Percentiles rank a stretch among this genome's conserved stretches.
Evolutionary conservation across 1,139 yeast species (phyloP).

Genomic region (Debaryomyces udenii): DNA sequence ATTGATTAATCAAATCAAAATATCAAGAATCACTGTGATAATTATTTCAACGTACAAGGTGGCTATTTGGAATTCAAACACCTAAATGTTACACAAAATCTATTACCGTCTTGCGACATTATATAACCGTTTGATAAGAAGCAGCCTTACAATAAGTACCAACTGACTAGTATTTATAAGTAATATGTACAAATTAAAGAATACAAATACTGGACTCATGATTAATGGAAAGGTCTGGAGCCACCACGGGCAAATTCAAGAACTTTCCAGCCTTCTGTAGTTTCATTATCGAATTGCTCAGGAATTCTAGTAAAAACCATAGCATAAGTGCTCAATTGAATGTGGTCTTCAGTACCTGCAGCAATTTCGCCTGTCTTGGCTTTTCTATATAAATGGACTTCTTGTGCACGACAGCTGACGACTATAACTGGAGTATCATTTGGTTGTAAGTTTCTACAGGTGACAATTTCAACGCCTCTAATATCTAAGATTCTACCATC

Average conservation of each 20-base stretch:
- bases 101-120: no score
- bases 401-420: constrained; percentile 96
- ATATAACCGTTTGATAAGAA: no score
- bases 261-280: constrained; percentile 97
- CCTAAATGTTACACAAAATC: constrained; percentile 4
- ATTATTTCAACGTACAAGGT: constrained; percentile 3
- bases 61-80: no score
- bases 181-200: constrained; percentile 10
- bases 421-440: constrained; percentile 92
- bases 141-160: no score
- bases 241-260: constrained; percentile 95
- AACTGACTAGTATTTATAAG: no score
- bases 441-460: constrained; percentile 87
- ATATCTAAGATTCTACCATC: constrained; percentile 93
- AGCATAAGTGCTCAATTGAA: constrained; percentile 90
- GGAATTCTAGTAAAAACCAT: constrained; percentile 94
- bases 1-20: constrained; percentile 6
- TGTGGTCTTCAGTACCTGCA: constrained; percentile 95
- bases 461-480: constrained; percentile 91
- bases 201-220: constrained; percentile 5
- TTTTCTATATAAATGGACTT: constrained; percentile 85
- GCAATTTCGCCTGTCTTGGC: constrained; percentile 91
- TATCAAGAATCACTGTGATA: constrained; percentile 3
- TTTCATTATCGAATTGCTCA: constrained; percentile 85
- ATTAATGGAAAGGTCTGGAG: constrained; percentile 80